Conservation (phyloP, 1,284 basidiomycete genomes). For the Testicularia cyperi region DNA sequence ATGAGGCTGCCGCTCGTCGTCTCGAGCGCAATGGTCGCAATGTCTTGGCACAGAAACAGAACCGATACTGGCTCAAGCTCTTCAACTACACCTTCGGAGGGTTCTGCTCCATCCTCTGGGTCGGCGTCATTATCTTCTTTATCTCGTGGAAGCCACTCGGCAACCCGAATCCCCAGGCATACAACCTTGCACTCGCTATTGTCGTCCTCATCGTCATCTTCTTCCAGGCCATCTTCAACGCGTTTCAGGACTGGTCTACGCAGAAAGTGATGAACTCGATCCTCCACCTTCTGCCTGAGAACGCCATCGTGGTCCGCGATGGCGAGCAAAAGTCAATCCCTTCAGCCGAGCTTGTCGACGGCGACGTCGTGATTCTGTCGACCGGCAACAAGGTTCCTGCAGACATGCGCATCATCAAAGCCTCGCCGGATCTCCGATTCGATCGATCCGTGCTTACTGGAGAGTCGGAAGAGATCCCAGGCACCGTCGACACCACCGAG, state of each 20-base stretch:
- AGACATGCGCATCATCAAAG: constrained; percentile 62
- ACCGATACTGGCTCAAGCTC: constrained; percentile 64
- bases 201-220: constrained; percentile 62
- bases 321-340: constrained; percentile 67
- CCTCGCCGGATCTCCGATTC: constrained; percentile 66
- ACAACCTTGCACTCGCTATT: constrained; percentile 64
- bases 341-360: constrained; percentile 70
- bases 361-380: constrained; percentile 67
- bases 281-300: constrained; percentile 64
- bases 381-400: constrained; percentile 64
- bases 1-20: constrained; percentile 64
- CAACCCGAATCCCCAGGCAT: constrained; percentile 63
- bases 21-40: constrained; percentile 64
- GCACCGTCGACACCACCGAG: constrained; percentile 65
- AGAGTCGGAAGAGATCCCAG: constrained; percentile 66
- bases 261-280: constrained; percentile 63
- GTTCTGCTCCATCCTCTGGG: constrained; percentile 67
- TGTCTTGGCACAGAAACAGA: constrained; percentile 64
- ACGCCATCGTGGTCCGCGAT: constrained; percentile 68
- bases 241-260: constrained; percentile 60
- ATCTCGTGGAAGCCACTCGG: constrained; percentile 66
- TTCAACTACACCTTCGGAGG: constrained; percentile 66
- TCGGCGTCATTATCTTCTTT: constrained; percentile 65
- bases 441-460: constrained; percentile 71
- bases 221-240: constrained; percentile 64